phyloP scores from a whole-genome alignment of 2,329 filamentous ascomycete genomes.

The Calonectria leucothoes region DNA sequence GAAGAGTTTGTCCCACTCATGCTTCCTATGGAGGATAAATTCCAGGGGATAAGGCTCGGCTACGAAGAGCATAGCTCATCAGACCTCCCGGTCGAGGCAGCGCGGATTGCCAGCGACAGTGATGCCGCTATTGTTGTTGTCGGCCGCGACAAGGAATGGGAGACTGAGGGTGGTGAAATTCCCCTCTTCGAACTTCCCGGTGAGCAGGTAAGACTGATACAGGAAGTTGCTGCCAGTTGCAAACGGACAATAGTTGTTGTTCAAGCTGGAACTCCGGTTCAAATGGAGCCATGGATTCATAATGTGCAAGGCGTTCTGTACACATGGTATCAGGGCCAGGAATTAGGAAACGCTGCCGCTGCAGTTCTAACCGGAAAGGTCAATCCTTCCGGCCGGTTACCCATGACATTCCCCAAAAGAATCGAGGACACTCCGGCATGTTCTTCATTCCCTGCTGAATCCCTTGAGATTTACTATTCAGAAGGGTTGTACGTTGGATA shows the following conservation, averaged over 20 bases:
- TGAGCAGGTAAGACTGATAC: not conserved
- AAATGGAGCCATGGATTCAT: not conserved
- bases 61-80: not conserved
- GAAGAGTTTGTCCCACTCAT: not conserved
- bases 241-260: not conserved
- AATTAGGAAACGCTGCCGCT: constrained; percentile 4
- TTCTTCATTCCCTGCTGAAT: constrained; percentile 3
- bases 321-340: constrained; percentile 6
- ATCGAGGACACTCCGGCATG: constrained; percentile 1
- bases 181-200: not conserved
- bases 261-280: not conserved
- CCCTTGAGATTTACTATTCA: not conserved
- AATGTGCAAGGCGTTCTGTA: not conserved
- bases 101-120: not conserved
- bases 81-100: not conserved
- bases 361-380: not conserved
- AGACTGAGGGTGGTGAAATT: not conserved
- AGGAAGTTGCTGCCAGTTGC: not conserved
- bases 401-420: not conserved
- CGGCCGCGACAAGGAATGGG: not conserved
- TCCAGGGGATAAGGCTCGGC: not conserved
- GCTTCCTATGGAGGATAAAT: not conserved
- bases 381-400: not conserved
- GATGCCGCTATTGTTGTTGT: not conserved
- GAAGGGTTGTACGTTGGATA: constrained; percentile 9